phyloP scores from a whole-genome alignment of 495 filamentous ascomycete genomes.

The Cercophora samala region DNA sequence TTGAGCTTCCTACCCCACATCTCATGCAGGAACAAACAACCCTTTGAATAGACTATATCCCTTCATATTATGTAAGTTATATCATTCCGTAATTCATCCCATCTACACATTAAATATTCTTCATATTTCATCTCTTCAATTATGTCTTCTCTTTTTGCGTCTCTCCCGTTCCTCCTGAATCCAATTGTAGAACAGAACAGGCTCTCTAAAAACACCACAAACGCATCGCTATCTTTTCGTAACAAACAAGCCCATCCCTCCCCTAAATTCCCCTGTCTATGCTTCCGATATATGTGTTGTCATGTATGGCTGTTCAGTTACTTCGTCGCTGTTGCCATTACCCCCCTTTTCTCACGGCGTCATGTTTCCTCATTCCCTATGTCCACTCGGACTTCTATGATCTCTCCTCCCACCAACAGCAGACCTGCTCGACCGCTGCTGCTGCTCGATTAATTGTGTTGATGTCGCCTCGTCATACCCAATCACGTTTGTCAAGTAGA shows the following conservation, averaged over 20 bases:
- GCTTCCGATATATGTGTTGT: neutral
- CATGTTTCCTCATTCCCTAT: slow-evolving; percentile 19
- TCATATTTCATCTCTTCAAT: neutral
- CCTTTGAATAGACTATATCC: neutral
- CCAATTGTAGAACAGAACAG: neutral
- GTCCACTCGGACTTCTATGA: slow-evolving; percentile 32
- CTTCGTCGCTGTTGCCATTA: neutral
- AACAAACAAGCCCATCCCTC: no score
- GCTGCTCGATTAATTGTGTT: slow-evolving; percentile 31
- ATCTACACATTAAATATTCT: neutral
- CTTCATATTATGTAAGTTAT: neutral
- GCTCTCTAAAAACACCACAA: neutral
- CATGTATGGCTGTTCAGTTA: neutral
- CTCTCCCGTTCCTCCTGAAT: neutral
- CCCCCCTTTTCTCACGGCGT: neutral
- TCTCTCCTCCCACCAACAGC: slow-evolving; percentile 21
- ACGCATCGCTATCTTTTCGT: neutral
- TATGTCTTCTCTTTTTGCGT: neutral
- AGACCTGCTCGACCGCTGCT: slow-evolving; percentile 24
- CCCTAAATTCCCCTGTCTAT: neutral
- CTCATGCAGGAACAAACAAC: neutral
- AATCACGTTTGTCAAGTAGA: slow-evolving; percentile 44
- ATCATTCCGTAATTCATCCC: neutral
- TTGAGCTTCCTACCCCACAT: neutral
- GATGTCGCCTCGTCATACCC: slow-evolving; percentile 46